Evolutionary conservation across 768 basidiomycete genomes (phyloP).

Genomic region (Pisolithus orientalis): DNA sequence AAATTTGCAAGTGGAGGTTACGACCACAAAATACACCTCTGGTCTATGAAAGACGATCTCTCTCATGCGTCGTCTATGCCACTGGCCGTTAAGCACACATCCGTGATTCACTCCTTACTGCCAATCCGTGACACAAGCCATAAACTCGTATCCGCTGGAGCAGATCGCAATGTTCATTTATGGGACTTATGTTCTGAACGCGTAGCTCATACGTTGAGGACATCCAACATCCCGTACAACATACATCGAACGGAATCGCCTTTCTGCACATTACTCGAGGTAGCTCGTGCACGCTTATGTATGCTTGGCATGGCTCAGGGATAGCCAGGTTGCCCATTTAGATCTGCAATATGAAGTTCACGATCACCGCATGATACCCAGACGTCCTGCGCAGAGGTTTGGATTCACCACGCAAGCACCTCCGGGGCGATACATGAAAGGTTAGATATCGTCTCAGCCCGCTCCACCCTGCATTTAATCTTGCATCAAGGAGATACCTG

Average conservation of each 20-base stretch:
- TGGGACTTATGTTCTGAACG: slow-evolving; percentile 45
- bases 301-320: background rate
- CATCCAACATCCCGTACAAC: slow-evolving; percentile 40
- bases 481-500: slow-evolving; percentile 18
- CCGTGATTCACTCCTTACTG: slow-evolving; percentile 38
- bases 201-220: slow-evolving; percentile 33
- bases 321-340: slow-evolving; percentile 38
- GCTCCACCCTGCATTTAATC: slow-evolving; percentile 14
- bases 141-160: slow-evolving; percentile 42
- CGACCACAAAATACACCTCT: slow-evolving; percentile 43
- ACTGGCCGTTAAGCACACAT: slow-evolving; percentile 37
- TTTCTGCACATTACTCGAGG: slow-evolving; percentile 41
- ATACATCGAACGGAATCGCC: slow-evolving; percentile 32
- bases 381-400: slow-evolving; percentile 35
- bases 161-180: slow-evolving; percentile 39
- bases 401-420: slow-evolving; percentile 33
- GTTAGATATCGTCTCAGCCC: slow-evolving; percentile 18
- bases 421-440: slow-evolving; percentile 42
- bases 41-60: slow-evolving; percentile 34
- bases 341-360: slow-evolving; percentile 50
- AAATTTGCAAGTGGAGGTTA: slow-evolving; percentile 46
- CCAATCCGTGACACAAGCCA: slow-evolving; percentile 38
- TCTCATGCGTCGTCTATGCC: slow-evolving; percentile 24
- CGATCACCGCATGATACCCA: slow-evolving; percentile 36
- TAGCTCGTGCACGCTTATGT: slow-evolving; percentile 10